These are phyloP conservation scores for Ascocoryne sarcoides DNA, from an alignment of 2,329 filamentous ascomycete species.

Conservation along the genomic window DNA sequence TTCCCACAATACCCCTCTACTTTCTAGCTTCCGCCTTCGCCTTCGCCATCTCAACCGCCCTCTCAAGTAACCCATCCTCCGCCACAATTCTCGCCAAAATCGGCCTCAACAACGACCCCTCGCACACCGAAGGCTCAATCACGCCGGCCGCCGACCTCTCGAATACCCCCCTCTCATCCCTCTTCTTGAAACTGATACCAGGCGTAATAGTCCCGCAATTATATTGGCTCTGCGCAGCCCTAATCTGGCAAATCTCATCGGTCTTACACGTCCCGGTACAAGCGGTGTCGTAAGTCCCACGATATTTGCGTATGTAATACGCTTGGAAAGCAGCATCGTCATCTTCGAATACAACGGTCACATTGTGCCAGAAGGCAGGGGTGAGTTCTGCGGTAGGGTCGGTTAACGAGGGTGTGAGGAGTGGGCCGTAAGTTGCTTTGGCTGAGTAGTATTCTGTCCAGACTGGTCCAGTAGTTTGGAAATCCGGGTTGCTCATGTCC, in stretches of 20 bases:
- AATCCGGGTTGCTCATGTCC: constrained; percentile 23
- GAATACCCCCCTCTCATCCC: background rate
- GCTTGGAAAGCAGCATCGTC: constrained; percentile 36
- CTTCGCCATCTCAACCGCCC: background rate
- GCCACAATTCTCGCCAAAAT: background rate
- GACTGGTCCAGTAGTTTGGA: constrained; percentile 19
- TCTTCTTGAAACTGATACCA: constrained; percentile 13
- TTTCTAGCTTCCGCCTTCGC: background rate
- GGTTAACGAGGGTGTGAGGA: constrained; percentile 33
- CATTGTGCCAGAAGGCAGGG: constrained; percentile 50
- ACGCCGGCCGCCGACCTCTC: background rate
- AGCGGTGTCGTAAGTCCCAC: constrained; percentile 31
- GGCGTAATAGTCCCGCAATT: constrained; percentile 33
- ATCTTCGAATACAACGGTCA: constrained; percentile 40
- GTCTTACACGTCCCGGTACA: constrained; percentile 37
- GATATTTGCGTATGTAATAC: constrained; percentile 38
- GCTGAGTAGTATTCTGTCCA: constrained; percentile 25
- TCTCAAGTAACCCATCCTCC: background rate
- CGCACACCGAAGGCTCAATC: background rate
- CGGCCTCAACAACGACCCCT: background rate
- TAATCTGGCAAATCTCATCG: constrained; percentile 42
- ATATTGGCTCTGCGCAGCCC: constrained; percentile 42
- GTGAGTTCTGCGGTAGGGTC: constrained; percentile 38
- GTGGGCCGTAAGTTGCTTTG: constrained; percentile 25
- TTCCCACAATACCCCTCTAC: too few species aligned